Conservation (phyloP, 345 rosid species). For the Citrus glauca region DNA sequence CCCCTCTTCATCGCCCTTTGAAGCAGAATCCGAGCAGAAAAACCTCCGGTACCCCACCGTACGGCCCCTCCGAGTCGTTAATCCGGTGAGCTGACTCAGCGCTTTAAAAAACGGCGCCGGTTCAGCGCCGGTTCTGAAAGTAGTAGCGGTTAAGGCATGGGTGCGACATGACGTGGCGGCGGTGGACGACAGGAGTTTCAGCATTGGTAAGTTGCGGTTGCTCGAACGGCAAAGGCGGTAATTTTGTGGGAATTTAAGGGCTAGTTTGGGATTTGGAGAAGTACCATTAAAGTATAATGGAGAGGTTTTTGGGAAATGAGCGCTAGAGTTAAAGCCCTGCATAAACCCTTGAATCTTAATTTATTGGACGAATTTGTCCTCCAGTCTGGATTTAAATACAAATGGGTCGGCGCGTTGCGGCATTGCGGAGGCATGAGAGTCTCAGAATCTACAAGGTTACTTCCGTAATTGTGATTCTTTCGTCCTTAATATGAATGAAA, state of each 20-base stretch:
- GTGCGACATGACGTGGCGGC: slow-evolving; percentile 6
- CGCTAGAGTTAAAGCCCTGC: slow-evolving; percentile 21
- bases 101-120: slow-evolving; percentile 38
- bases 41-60: slow-evolving; percentile 42
- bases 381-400: not conserved
- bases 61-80: slow-evolving; percentile 26
- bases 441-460: too few relatives aligned
- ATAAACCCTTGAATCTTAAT: slow-evolving; percentile 49
- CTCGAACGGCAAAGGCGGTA: slow-evolving; percentile 3
- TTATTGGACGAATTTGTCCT: slow-evolving; percentile 18
- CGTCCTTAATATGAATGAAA: too few relatives aligned
- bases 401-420: not conserved
- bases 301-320: slow-evolving; percentile 14
- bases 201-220: slow-evolving; percentile 37
- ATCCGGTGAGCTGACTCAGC: slow-evolving; percentile 42
- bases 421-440: too few relatives aligned
- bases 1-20: slow-evolving; percentile 23
- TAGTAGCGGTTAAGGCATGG: slow-evolving; percentile 22
- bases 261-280: slow-evolving; percentile 15
- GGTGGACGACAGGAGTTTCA: slow-evolving; percentile 54
- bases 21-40: slow-evolving; percentile 71
- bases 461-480: too few relatives aligned
- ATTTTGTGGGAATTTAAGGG: not conserved
- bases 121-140: slow-evolving; percentile 26
- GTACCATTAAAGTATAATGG: slow-evolving; percentile 23